Evolutionary conservation across 139 green algal genomes (phyloP), one percentile per base, ranked within the genome.

Genomic region (Axilococcus clingmanii): DNA sequence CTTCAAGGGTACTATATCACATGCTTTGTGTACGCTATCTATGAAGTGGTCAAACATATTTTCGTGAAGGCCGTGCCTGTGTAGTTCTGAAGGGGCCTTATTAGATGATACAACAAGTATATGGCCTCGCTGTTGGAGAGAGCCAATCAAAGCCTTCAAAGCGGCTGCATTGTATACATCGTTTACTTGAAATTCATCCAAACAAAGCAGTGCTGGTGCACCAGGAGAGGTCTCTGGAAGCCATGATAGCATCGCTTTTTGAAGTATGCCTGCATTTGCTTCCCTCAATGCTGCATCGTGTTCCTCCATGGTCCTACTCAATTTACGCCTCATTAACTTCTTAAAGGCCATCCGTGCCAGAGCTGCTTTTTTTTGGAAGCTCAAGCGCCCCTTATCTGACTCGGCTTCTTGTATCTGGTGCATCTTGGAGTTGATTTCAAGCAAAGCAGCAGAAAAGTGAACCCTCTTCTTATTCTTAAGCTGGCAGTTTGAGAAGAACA

Each of bases 371-470:
- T 63, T 70, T 51, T 19, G 12, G 8, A 37, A n/a, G 6, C 8
- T 49, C 42, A 53, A 19, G 17, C 45, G 12, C 12, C 25, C 40
- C 47, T 48, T 38, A 38, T 9, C 9, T n/a, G 33, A 15, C 33
- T 84, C 77, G 11, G 76, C 38, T 37, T 60, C 20, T n/a, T n/a
- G n/a, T n/a, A n/a, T n/a, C n/a, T n/a, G n/a, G 46, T 84, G 74
- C 47, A 82, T 49, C 5, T 69, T 63, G 35, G 41, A 65, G 64
- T 89, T 73, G 16, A 83, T 44, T 67, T 89, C 79, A 16, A 88
- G 63, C 76, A 89, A 81, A 16, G 72, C 78, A 15, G 76, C 69
- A 59, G 90, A 90, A 72, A 85, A 92, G 66, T 92, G 82, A 61
- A 88, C 43, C 40, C 81, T 71, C 7, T 78, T 60, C 3, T 27